These are phyloP conservation scores for Metschnikowia lochheadii DNA, from an alignment of 805 yeast species.

Conservation along the genomic window DNA sequence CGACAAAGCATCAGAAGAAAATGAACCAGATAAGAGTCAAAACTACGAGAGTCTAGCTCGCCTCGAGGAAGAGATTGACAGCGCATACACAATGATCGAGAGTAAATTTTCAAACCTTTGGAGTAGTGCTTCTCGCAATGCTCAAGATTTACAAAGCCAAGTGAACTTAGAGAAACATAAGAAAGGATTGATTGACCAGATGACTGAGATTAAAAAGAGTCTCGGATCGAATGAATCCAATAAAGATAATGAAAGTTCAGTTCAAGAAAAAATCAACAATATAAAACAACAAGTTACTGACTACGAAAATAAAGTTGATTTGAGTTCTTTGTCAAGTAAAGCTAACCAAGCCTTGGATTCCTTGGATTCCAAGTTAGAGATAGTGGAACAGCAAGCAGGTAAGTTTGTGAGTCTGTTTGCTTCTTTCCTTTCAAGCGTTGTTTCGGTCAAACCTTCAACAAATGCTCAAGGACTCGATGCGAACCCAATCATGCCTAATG, in stretches of 20 bases:
- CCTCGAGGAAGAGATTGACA: conserved; percentile 51
- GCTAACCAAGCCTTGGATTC: conserved; percentile 62
- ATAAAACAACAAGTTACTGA: conserved; percentile 13
- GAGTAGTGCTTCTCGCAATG: conserved; percentile 31
- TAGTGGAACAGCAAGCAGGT: conserved; percentile 66
- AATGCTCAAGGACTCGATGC: conserved; percentile 7
- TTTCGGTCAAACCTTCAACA: conserved; percentile 17
- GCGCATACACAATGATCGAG: conserved; percentile 46
- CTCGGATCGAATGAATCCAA: conserved; percentile 11
- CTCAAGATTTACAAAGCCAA: conserved; percentile 28
- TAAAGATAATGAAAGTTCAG: conserved; percentile 14
- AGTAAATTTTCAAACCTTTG: conserved; percentile 41
- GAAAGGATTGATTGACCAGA: conserved; percentile 26
- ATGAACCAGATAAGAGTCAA: background rate
- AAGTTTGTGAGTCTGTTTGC: conserved; percentile 55
- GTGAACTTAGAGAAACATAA: conserved; percentile 26
- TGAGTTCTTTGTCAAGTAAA: conserved; percentile 23
- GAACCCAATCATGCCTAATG: conserved; percentile 15
- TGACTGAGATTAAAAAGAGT: conserved; percentile 25
- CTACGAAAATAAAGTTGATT: conserved; percentile 19
- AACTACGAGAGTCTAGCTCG: conserved; percentile 4
- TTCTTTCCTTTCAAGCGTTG: conserved; percentile 45
- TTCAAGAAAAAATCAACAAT: conserved; percentile 28
- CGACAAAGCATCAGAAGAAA: conserved; percentile 9
- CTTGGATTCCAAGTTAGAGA: conserved; percentile 66